Conservation (phyloP, 2,329 filamentous ascomycete species). For the Aspergillus amoenus region DNA sequence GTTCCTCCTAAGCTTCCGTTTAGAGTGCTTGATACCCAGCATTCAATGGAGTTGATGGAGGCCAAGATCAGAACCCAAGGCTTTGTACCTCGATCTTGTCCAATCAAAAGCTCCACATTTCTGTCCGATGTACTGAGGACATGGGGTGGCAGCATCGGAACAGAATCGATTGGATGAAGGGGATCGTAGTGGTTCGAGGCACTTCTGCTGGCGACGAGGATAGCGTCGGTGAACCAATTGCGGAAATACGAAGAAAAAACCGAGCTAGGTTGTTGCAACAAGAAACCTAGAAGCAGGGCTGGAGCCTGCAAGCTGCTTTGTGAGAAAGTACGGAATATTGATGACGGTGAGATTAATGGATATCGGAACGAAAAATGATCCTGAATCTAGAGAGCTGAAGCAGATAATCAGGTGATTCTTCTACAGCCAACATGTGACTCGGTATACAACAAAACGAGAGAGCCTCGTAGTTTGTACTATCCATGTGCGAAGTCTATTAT, state of each 20-base stretch:
- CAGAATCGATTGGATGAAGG: not conserved
- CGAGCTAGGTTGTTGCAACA: not conserved
- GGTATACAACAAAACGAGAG: not conserved
- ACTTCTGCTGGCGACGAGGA: not conserved
- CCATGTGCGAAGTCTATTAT: not conserved
- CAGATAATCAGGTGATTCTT: not conserved
- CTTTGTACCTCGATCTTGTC: not conserved
- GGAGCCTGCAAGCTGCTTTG: not conserved
- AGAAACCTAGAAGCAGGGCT: not conserved
- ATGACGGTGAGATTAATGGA: not conserved
- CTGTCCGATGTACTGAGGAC: conserved; percentile 1
- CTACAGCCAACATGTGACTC: not conserved
- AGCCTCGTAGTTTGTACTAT: not conserved
- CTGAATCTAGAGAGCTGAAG: not conserved
- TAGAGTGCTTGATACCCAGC: not conserved
- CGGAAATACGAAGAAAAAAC: not conserved
- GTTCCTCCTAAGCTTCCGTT: not conserved
- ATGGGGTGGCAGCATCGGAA: not conserved
- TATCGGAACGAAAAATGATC: not conserved
- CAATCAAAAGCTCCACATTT: not conserved
- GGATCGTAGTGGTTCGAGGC: not conserved
- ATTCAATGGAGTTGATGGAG: not conserved
- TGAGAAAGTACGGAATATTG: not conserved
- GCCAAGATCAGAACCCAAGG: not conserved
- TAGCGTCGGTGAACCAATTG: not conserved